These are phyloP conservation scores for Penicillium sp. DNA, from an alignment of 2,329 filamentous ascomycete species.

Conservation along the genomic window DNA sequence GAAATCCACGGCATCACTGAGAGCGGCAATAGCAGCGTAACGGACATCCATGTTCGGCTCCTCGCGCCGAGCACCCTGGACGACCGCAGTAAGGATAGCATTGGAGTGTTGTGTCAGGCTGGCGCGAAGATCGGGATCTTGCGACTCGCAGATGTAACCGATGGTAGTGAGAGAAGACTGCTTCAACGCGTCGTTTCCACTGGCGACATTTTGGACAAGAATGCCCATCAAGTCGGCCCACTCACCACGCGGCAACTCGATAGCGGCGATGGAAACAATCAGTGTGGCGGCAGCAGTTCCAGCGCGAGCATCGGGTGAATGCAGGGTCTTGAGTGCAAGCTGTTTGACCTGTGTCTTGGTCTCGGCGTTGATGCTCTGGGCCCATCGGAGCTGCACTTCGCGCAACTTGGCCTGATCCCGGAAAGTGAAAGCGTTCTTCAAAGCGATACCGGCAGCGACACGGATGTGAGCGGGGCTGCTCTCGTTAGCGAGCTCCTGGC, in stretches of 20 bases:
- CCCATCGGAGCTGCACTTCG: constrained; percentile 91
- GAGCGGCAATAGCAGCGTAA: constrained; percentile 84
- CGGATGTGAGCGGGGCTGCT: constrained; percentile 77
- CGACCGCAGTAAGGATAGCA: constrained; percentile 94
- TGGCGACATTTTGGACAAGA: constrained; percentile 88
- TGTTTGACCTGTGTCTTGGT: constrained; percentile 87
- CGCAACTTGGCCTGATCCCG: constrained; percentile 84
- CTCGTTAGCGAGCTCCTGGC: constrained; percentile 92
- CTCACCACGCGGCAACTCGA: constrained; percentile 89
- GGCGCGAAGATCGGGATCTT: constrained; percentile 79
- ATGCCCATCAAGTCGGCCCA: constrained; percentile 89
- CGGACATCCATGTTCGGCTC: constrained; percentile 89
- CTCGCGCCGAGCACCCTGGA: constrained; percentile 95
- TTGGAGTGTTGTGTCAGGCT: constrained; percentile 86
- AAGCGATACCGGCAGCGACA: constrained; percentile 88
- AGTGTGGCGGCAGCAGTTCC: constrained; percentile 91
- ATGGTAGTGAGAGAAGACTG: constrained; percentile 94
- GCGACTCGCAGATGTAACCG: constrained; percentile 96
- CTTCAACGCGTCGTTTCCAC: constrained; percentile 83
- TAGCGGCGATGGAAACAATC: constrained; percentile 88
- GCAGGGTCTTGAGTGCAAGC: constrained; percentile 81
- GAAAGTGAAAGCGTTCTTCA: constrained; percentile 97
- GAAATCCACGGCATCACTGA: constrained; percentile 96
- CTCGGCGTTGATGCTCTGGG: constrained; percentile 73
- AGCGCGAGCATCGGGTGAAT: constrained; percentile 74